phyloP scores from a whole-genome alignment of 441 rosid genomes.

The Cnidoscolus chayamansa region DNA sequence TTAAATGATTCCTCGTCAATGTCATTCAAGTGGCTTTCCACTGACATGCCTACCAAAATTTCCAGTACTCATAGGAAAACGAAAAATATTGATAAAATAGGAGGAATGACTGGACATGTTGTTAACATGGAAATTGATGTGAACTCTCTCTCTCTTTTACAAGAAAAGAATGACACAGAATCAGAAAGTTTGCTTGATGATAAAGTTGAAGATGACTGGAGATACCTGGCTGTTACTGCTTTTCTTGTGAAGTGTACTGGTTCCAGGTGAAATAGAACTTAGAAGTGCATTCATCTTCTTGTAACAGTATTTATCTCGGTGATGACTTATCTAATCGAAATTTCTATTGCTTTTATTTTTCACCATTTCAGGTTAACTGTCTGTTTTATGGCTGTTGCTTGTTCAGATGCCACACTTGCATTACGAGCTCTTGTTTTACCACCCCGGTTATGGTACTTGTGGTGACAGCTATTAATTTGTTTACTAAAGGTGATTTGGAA shows the following conservation, averaged over 20 bases:
- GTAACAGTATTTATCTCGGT: not conserved
- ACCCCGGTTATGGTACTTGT: slow-evolving; percentile 73
- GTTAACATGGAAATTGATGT: slow-evolving; percentile 24
- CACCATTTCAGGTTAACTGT: slow-evolving; percentile 65
- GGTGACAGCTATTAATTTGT: slow-evolving; percentile 18
- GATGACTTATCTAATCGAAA: not conserved
- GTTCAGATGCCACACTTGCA: slow-evolving; percentile 89
- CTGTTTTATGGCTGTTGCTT: slow-evolving; percentile 82
- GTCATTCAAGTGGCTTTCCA: slow-evolving; percentile 94
- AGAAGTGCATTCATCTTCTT: slow-evolving; percentile 1
- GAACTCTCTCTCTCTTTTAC: slow-evolving; percentile 24
- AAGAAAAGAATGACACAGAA: slow-evolving; percentile 26
- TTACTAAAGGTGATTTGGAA: not conserved
- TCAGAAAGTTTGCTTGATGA: slow-evolving; percentile 34
- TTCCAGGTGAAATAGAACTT: slow-evolving; percentile 56
- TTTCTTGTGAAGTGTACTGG: slow-evolving; percentile 73
- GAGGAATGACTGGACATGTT: slow-evolving; percentile 23
- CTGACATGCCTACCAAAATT: slow-evolving; percentile 81
- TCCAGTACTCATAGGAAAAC: slow-evolving; percentile 38
- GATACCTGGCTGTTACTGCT: slow-evolving; percentile 90
- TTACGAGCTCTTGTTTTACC: slow-evolving; percentile 85
- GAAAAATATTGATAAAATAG: slow-evolving; percentile 29
- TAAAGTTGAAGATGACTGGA: slow-evolving; percentile 84
- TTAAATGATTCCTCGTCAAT: slow-evolving; percentile 46
- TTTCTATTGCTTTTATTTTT: slow-evolving; percentile 5